Evolutionary conservation across 2,329 filamentous ascomycete species (phyloP), one percentile per base, ranked within the genome.

Genomic region (Botryotinia narcissicola): DNA sequence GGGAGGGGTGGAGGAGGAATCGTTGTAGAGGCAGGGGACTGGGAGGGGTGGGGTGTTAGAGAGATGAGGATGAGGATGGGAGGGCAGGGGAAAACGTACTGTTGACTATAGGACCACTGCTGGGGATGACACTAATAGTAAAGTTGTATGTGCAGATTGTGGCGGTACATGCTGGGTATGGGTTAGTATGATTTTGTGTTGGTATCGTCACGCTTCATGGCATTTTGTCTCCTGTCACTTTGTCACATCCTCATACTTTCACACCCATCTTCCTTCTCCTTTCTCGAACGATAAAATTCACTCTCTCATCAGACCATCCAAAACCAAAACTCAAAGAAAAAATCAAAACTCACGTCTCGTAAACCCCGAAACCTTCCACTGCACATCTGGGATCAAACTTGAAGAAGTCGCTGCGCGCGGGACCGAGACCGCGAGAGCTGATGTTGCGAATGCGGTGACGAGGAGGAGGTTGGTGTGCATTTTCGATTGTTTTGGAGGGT

Each of bases 291-390:
- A 35, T 35, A 35, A 35, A 35, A 35, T 5, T 35, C 6, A 35
- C 35, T 7, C 35, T 35, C 35, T 35, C 35, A 35, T 35, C 35
- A 35, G 35, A 35, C 35, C 35, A 35, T 35, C 35, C 35, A 35
- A 35, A 35, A 4, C 35, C 44, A 46, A 22, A 22, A 46, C 7
- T 3, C 6, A 44, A 40, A 61, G 40, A 12, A 2, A 35, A 42
- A 51, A 70, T 25, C 16, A 7, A 48, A 10, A 71, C 46, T 18
- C n/a, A 76, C 75, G 35, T 61, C 75, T 72, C 51, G 70, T 73
- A 22, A 76, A 74, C 42, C 60, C 42, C 4, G 54, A 62, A 12
- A 75, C 63, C 20, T 66, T 74, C 75, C 75, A 76, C 18, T 42
- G 32, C 25, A 66, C 48, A 42, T 51, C 46, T 1, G 63, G 57